A percentile compares a stretch with the other conserved stretches of the same genome.
Evolutionary conservation across 23 red algal genomes (phyloP).

Genomic region (Gracilaria gracilis): DNA sequence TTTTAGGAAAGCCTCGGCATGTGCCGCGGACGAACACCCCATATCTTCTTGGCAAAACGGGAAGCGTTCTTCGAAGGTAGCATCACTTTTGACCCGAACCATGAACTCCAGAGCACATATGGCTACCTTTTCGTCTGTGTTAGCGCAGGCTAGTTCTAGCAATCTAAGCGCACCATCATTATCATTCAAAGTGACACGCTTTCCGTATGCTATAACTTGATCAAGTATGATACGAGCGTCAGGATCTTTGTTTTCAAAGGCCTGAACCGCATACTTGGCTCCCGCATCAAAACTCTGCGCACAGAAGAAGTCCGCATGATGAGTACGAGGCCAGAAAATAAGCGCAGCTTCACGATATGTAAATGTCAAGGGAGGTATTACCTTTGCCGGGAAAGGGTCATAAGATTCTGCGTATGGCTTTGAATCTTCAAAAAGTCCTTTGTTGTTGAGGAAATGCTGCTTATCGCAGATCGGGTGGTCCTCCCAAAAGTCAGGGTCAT

Average conservation of each 20-base stretch:
- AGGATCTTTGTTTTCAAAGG: not conserved
- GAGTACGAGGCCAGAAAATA: constrained; percentile 2
- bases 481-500: not conserved
- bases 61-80: not conserved
- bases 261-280: not conserved
- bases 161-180: not conserved
- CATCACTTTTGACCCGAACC: not conserved
- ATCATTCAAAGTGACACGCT: not conserved
- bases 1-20: not conserved
- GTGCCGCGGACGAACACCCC: not conserved
- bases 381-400: not conserved
- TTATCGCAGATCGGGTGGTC: not conserved
- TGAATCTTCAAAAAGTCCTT: constrained; percentile 3
- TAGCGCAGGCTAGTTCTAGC: not conserved
- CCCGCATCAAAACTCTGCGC: not conserved
- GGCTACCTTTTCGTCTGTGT: not conserved
- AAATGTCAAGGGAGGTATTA: not conserved
- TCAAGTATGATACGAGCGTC: not conserved
- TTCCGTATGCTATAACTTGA: not conserved
- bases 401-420: not conserved
- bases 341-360: not conserved
- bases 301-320: constrained; percentile 4
- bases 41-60: not conserved
- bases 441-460: not conserved
- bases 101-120: not conserved